Evolutionary conservation across 768 basidiomycete genomes (phyloP).

Genomic region (Termitomyces sp.): DNA sequence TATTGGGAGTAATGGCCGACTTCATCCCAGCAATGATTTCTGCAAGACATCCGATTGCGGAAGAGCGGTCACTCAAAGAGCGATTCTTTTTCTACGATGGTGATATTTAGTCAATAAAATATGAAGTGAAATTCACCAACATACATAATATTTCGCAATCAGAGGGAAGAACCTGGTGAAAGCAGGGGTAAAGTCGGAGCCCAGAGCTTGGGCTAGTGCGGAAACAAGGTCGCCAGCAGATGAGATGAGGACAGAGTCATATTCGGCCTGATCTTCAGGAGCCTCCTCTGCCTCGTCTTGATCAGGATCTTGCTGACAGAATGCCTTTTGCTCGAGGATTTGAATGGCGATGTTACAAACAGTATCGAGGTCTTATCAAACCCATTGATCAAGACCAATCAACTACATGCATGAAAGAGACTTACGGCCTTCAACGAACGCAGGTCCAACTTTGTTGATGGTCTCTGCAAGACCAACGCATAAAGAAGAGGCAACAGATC

Average conservation of each 20-base stretch:
- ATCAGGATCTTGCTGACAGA: slow-evolving; percentile 96
- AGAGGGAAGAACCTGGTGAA: slow-evolving; percentile 88
- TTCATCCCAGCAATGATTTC: slow-evolving; percentile 96
- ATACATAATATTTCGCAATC: slow-evolving; percentile 88
- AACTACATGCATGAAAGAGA: slow-evolving; percentile 11
- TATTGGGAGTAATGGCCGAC: slow-evolving; percentile 78
- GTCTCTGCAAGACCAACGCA: slow-evolving; percentile 90
- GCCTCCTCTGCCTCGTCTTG: slow-evolving; percentile 85
- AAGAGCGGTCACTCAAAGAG: slow-evolving; percentile 87
- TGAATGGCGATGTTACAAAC: slow-evolving; percentile 81
- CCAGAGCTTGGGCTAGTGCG: slow-evolving; percentile 81
- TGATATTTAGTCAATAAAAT: not conserved
- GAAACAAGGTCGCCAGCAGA: slow-evolving; percentile 94
- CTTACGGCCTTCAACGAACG: slow-evolving; percentile 76
- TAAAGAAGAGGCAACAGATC: slow-evolving; percentile 83
- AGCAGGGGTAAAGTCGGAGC: slow-evolving; percentile 75
- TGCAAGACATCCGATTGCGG: slow-evolving; percentile 89
- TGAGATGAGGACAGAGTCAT: slow-evolving; percentile 92
- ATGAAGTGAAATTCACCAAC: slow-evolving; percentile 25
- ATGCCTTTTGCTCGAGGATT: slow-evolving; percentile 90
- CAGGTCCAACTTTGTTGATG: slow-evolving; percentile 88
- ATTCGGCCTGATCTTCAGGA: slow-evolving; percentile 90
- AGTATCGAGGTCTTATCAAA: slow-evolving; percentile 57
- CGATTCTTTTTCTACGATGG: slow-evolving; percentile 71
- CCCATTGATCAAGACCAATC: slow-evolving; percentile 8